phyloP scores from a whole-genome alignment of 106 monocot species.

The Hemerocallis citrina region DNA sequence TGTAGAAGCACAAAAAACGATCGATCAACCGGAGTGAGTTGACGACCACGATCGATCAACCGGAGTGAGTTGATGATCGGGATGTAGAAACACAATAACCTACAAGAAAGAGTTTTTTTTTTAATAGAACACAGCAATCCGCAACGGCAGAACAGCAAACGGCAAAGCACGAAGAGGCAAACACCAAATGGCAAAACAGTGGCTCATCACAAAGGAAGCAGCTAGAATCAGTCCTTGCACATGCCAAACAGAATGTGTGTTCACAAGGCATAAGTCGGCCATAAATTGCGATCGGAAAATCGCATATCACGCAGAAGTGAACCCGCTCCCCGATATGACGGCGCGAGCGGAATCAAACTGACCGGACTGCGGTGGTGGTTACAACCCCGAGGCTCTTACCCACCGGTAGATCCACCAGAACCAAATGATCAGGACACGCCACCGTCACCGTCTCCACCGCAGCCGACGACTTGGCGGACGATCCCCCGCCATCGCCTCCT shows the following conservation, averaged over 20 bases:
- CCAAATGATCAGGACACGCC: slow-evolving; percentile 76
- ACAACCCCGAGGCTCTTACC: slow-evolving; percentile 66
- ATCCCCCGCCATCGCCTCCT: slow-evolving; percentile 25
- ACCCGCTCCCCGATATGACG: slow-evolving; percentile 54
- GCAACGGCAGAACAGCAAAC: too few relatives aligned
- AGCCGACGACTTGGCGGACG: slow-evolving; percentile 14
- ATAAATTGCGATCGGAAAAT: slow-evolving; percentile 68
- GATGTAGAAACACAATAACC: too few relatives aligned
- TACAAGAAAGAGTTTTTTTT: too few relatives aligned
- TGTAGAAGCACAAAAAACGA: too few relatives aligned
- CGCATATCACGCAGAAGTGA: slow-evolving; percentile 69
- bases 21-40: too few relatives aligned
- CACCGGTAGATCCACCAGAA: slow-evolving; percentile 75
- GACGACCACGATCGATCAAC: too few relatives aligned
- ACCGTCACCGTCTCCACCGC: slow-evolving; percentile 54
- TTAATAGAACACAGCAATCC: too few relatives aligned
- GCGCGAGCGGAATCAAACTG: slow-evolving; percentile 50
- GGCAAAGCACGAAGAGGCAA: too few relatives aligned
- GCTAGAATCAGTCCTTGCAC: slow-evolving; percentile 60
- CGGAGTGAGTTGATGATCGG: too few relatives aligned
- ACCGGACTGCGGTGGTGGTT: slow-evolving; percentile 29
- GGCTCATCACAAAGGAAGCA: too few relatives aligned
- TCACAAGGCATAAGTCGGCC: slow-evolving; percentile 69
- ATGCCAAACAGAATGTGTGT: slow-evolving; percentile 70
- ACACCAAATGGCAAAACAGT: too few relatives aligned